These are phyloP conservation scores for Rutstroemia sydowiana DNA, from an alignment of 2,329 filamentous ascomycete species.

Conservation along the genomic window DNA sequence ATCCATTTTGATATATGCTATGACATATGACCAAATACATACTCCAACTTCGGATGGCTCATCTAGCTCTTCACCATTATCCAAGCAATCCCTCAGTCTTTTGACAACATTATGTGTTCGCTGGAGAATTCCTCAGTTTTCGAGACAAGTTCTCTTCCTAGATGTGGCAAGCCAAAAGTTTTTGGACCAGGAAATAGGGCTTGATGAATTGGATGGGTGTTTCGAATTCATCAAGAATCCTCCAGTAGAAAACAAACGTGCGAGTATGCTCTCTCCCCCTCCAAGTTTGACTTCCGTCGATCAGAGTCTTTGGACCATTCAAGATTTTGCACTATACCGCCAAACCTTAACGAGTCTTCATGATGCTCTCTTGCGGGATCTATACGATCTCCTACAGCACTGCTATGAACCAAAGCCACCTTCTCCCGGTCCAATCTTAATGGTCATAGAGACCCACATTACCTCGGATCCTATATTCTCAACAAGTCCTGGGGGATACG, in stretches of 20 bases:
- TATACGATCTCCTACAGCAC: slow-evolving; percentile 80
- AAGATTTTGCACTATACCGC: slow-evolving; percentile 65
- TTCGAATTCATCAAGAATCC: slow-evolving; percentile 77
- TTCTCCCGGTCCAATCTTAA: slow-evolving; percentile 71
- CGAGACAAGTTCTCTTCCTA: slow-evolving; percentile 70
- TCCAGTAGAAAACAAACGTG: slow-evolving; percentile 51
- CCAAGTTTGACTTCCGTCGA: slow-evolving; percentile 47
- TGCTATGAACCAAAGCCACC: slow-evolving; percentile 87
- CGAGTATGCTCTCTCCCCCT: slow-evolving; percentile 28
- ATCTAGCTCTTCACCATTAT: slow-evolving; percentile 42
- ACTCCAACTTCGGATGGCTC: slow-evolving; percentile 40
- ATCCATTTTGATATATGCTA: slow-evolving; percentile 69
- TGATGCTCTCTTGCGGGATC: slow-evolving; percentile 75
- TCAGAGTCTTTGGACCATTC: slow-evolving; percentile 57
- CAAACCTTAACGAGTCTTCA: slow-evolving; percentile 68
- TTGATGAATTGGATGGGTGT: slow-evolving; percentile 74
- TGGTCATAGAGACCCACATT: slow-evolving; percentile 72
- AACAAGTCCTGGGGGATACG: slow-evolving; percentile 59
- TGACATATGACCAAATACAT: slow-evolving; percentile 57
- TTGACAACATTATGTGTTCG: slow-evolving; percentile 77
- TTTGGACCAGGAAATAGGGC: slow-evolving; percentile 69
- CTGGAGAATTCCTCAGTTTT: slow-evolving; percentile 83
- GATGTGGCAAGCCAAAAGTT: slow-evolving; percentile 84
- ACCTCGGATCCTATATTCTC: slow-evolving; percentile 70
- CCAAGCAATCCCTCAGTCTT: slow-evolving; percentile 73